Conservation (phyloP, 768 basidiomycete species). For the Clitopilus passeckerianus region DNA sequence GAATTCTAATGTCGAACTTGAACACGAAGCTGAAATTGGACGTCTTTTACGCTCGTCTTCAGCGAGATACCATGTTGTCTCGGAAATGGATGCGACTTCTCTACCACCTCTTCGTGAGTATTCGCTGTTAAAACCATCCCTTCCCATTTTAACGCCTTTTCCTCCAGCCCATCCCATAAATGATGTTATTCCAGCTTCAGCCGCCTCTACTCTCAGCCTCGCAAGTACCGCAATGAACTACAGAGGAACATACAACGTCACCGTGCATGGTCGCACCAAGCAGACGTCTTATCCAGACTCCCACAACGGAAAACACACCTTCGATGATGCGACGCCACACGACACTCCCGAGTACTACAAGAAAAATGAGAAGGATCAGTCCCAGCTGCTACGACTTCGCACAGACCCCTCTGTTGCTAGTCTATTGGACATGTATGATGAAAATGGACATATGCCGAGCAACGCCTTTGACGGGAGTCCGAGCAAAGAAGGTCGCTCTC, state of each 20-base stretch:
- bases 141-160: not conserved
- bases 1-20: slow-evolving; percentile 37
- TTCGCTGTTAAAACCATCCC: not conserved
- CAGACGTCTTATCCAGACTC: slow-evolving; percentile 57
- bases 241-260: slow-evolving; percentile 67
- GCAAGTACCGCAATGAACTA: slow-evolving; percentile 45
- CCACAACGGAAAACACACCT: slow-evolving; percentile 51
- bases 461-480: slow-evolving; percentile 62
- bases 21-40: slow-evolving; percentile 40
- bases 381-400: slow-evolving; percentile 53
- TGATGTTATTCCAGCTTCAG: slow-evolving; percentile 42
- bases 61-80: slow-evolving; percentile 52
- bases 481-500: slow-evolving; percentile 42
- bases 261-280: slow-evolving; percentile 58
- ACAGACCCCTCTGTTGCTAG: slow-evolving; percentile 79
- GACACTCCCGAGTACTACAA: not conserved
- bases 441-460: slow-evolving; percentile 58
- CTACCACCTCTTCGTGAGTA: slow-evolving; percentile 70
- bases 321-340: slow-evolving; percentile 15
- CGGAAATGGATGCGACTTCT: slow-evolving; percentile 50
- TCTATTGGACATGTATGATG: slow-evolving; percentile 68
- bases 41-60: slow-evolving; percentile 72
- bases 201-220: slow-evolving; percentile 47
- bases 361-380: slow-evolving; percentile 33
- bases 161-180: slow-evolving; percentile 64